These are phyloP conservation scores for Aspergillus sp. DNA, from an alignment of 2,329 filamentous ascomycete genomes.

Conservation along the genomic window DNA sequence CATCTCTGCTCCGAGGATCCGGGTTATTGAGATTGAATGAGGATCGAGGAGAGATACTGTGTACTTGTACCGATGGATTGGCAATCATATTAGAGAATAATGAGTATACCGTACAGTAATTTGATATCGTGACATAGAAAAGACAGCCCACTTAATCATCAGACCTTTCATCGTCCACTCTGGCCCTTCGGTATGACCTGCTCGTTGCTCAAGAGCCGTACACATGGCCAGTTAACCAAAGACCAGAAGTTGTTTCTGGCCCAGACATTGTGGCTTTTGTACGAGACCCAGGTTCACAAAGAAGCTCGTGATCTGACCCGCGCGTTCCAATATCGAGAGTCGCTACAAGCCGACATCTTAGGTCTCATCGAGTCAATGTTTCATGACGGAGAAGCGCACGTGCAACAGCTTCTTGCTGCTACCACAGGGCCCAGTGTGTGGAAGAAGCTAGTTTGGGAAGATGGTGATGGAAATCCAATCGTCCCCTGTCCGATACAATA, in stretches of 20 bases:
- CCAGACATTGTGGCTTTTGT: background rate
- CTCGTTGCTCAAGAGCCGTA: background rate
- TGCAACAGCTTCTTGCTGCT: background rate
- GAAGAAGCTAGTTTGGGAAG: background rate
- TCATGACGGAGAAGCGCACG: background rate
- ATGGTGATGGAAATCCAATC: background rate
- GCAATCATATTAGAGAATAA: too few relatives aligned
- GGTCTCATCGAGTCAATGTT: background rate
- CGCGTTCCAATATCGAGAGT: background rate
- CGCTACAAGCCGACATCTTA: background rate
- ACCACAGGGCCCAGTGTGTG: background rate
- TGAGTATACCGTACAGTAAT: too few relatives aligned
- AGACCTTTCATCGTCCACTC: too few relatives aligned
- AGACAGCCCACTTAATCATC: too few relatives aligned
- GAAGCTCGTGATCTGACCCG: background rate
- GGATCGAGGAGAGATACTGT: too few relatives aligned
- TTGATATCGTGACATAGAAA: too few relatives aligned
- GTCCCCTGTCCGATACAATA: constrained; percentile 15
- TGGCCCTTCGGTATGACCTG: background rate
- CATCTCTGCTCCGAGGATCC: too few relatives aligned
- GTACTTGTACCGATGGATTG: too few relatives aligned
- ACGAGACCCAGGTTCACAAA: background rate
- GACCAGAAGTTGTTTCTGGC: background rate
- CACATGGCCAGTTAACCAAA: background rate
- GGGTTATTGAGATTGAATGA: too few relatives aligned